A percentile compares a stretch with the other conserved stretches of the same genome.
phyloP scores from a whole-genome alignment of 2,329 filamentous ascomycete genomes.

The Aulographum hederae region DNA sequence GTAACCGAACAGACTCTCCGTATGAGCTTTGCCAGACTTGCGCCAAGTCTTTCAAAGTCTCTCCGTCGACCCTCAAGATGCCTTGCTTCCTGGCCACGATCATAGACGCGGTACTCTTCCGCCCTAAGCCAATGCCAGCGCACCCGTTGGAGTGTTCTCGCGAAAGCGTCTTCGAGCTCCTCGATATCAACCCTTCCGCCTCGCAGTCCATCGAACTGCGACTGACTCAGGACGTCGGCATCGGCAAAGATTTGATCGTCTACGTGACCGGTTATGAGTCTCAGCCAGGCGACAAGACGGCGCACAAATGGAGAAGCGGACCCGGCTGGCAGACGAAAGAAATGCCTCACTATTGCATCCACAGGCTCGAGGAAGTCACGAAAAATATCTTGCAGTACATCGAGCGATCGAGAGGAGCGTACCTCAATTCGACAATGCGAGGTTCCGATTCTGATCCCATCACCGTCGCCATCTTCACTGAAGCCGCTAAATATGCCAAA shows the following conservation, averaged over 20 bases:
- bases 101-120: conserved; percentile 6
- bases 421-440: conserved; percentile 1
- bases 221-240: too few relatives aligned
- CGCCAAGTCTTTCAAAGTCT: too few relatives aligned
- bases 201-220: too few relatives aligned
- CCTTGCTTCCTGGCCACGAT: conserved; percentile 5
- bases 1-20: too few relatives aligned
- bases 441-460: conserved; percentile 5
- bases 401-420: conserved; percentile 2
- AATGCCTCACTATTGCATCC: conserved; percentile 6
- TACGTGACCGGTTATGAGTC: conserved; percentile 4
- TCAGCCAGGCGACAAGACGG: conserved; percentile 3
- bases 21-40: too few relatives aligned
- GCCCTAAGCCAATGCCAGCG: conserved; percentile 1
- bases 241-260: too few relatives aligned
- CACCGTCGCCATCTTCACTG: conserved; percentile 4
- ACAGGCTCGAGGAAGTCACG: conserved; percentile 2
- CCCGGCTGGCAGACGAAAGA: conserved; percentile 2
- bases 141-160: too few relatives aligned
- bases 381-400: conserved; percentile 6
- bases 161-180: too few relatives aligned
- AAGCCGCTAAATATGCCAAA: conserved; percentile 4
- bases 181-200: too few relatives aligned
- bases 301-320: conserved; percentile 5
- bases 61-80: conserved; percentile 1